These are phyloP conservation scores for Chenopodium quinoa DNA, from an alignment of 148 eudicot genomes.

Conservation along the genomic window DNA sequence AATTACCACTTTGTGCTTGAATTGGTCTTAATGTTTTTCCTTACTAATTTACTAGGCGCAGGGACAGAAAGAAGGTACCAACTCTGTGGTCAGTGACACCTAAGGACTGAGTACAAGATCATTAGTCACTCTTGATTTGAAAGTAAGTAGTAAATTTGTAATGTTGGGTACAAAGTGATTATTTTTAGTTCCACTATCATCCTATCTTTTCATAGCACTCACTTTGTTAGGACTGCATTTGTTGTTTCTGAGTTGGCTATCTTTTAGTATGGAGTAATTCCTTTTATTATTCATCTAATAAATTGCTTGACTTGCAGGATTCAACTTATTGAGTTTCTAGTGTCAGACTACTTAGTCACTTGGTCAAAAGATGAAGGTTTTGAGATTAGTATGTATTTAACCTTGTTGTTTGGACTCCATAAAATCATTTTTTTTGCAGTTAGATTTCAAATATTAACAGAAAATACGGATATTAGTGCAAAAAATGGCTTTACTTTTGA, in stretches of 20 bases:
- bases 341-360: constrained; percentile 55
- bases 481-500: background rate
- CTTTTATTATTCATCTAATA: background rate
- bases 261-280: background rate
- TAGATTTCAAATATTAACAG: background rate
- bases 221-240: background rate
- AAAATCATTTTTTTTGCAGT: background rate
- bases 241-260: background rate
- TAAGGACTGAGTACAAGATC: constrained; percentile 29
- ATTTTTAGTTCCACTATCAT: background rate
- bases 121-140: constrained; percentile 24
- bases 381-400: constrained; percentile 51
- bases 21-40: constrained; percentile 9
- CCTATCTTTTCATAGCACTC: background rate
- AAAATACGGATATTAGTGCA: background rate
- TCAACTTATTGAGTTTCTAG: constrained; percentile 77
- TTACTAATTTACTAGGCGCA: constrained; percentile 32
- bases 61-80: constrained; percentile 25
- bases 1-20: background rate
- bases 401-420: background rate
- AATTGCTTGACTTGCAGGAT: constrained; percentile 57
- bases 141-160: constrained; percentile 39
- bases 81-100: constrained; percentile 19
- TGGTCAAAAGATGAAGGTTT: constrained; percentile 64
- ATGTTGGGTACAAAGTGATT: background rate